These are phyloP conservation scores for Lepidium didymum DNA, from an alignment of 345 rosid species.

Conservation along the genomic window DNA sequence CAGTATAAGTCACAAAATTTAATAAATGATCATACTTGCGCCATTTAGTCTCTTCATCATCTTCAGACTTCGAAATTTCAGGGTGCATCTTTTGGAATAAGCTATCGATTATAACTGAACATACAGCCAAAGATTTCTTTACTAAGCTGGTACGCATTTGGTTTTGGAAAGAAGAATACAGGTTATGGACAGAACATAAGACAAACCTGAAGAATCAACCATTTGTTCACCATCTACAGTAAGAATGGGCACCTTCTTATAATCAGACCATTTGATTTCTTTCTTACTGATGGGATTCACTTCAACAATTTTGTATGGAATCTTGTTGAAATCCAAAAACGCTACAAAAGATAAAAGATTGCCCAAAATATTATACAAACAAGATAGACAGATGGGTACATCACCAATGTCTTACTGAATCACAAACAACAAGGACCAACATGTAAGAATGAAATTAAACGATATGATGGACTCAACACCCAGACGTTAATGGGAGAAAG, in stretches of 20 bases:
- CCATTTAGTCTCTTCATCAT: constrained; percentile 80
- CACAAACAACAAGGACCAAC: background rate
- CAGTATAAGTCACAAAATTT: background rate
- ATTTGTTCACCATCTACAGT: constrained; percentile 72
- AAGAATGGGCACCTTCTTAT: constrained; percentile 88
- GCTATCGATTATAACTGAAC: constrained; percentile 61
- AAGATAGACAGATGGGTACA: background rate
- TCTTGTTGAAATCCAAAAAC: constrained; percentile 73
- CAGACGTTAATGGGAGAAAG: too few species aligned
- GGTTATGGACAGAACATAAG: background rate
- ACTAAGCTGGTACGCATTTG: background rate
- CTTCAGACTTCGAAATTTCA: constrained; percentile 26
- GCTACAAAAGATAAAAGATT: constrained; percentile 34
- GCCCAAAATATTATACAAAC: background rate
- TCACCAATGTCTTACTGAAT: background rate
- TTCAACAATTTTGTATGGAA: constrained; percentile 89
- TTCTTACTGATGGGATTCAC: constrained; percentile 85
- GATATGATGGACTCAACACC: too few species aligned
- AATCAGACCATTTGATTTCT: constrained; percentile 95
- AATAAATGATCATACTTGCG: constrained; percentile 39
- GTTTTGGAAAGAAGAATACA: background rate
- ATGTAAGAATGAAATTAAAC: too few species aligned
- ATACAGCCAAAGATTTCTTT: constrained; percentile 3
- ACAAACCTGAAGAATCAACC: constrained; percentile 89
- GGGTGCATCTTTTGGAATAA: constrained; percentile 60